A percentile compares a stretch with the other conserved stretches of the same genome.
phyloP scores from a whole-genome alignment of 2,329 filamentous ascomycete genomes.

The Aspergillus texensis region DNA sequence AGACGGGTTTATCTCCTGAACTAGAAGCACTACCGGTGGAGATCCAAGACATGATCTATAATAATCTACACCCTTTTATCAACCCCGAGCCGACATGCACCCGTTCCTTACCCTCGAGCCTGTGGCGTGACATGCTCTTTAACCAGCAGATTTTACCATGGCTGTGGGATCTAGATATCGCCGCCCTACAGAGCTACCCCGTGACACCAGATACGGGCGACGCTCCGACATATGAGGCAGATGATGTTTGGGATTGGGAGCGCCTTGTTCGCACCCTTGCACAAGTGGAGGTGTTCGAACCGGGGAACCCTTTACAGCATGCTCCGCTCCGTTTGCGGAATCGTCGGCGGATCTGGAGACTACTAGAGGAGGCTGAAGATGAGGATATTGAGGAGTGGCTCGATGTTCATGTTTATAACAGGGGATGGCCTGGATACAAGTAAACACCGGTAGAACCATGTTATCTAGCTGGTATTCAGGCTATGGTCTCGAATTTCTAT shows the following conservation, averaged over 20 bases:
- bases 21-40: neutral
- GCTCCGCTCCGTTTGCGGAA: conserved; percentile 4
- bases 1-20: neutral
- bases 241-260: conserved; percentile 4
- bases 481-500: no score
- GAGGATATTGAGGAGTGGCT: conserved; percentile 2
- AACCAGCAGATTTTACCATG: neutral
- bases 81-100: neutral
- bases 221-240: neutral
- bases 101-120: neutral
- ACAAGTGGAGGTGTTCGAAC: neutral
- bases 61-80: neutral
- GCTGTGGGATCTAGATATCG: neutral
- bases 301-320: neutral
- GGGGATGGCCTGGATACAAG: no score
- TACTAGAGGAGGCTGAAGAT: conserved; percentile 4
- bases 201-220: neutral
- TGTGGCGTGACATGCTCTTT: neutral
- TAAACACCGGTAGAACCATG: no score
- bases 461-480: no score
- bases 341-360: conserved; percentile 6
- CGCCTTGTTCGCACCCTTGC: neutral
- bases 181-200: neutral
- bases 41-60: conserved; percentile 1
- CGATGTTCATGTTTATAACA: neutral